phyloP scores from a whole-genome alignment of 495 filamentous ascomycete species.

The Evansstolkia leycettana region DNA sequence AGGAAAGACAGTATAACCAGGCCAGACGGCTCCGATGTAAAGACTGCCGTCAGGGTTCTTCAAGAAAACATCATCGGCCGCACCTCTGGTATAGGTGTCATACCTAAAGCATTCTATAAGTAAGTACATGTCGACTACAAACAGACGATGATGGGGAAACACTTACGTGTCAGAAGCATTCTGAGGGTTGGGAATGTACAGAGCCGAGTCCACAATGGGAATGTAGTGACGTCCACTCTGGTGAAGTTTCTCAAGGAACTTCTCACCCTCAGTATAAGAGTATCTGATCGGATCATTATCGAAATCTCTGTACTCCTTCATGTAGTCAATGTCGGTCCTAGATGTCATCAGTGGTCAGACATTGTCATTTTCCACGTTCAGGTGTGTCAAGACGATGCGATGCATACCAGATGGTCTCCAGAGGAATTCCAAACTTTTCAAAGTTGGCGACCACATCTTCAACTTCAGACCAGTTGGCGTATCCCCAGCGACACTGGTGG shows the following conservation, averaged over 20 bases:
- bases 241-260: constrained; percentile 55
- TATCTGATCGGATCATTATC: constrained; percentile 41
- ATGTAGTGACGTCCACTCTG: constrained; percentile 59
- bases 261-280: constrained; percentile 35
- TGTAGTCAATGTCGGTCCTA: constrained; percentile 49
- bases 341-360: neutral
- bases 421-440: constrained; percentile 46
- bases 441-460: constrained; percentile 46
- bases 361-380: neutral
- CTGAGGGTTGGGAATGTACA: constrained; percentile 64
- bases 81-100: constrained; percentile 53
- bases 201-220: constrained; percentile 74
- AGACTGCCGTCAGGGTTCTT: constrained; percentile 48
- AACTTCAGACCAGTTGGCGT: constrained; percentile 43
- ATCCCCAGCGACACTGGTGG: constrained; percentile 58
- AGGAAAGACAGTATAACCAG: constrained; percentile 52
- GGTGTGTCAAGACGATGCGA: constrained; percentile 1
- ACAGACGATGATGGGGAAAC: neutral
- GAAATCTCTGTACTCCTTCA: constrained; percentile 47
- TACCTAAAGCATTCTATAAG: constrained; percentile 29
- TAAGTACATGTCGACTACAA: neutral
- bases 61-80: constrained; percentile 48
- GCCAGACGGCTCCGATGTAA: constrained; percentile 56
- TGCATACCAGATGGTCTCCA: constrained; percentile 54
- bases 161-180: constrained; percentile 55